phyloP scores from a whole-genome alignment of 176 grass and related monocot species.

The Triticum timopheevii region DNA sequence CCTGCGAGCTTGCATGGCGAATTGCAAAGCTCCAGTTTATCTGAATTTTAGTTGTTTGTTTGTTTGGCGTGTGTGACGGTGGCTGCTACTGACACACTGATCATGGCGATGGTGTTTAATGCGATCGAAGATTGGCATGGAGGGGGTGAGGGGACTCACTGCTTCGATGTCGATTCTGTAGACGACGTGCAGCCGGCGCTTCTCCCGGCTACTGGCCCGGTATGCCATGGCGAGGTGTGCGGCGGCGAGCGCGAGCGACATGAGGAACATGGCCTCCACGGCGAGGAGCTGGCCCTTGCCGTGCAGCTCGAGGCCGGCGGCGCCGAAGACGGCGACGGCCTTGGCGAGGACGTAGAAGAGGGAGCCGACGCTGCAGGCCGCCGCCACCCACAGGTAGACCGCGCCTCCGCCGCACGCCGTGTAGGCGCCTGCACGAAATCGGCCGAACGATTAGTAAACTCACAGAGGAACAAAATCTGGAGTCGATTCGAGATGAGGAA shows the following conservation, averaged over 20 bases:
- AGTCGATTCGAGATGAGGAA: neutral
- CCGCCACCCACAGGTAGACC: slow-evolving; percentile 63
- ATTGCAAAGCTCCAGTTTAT: neutral
- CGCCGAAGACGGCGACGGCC: slow-evolving; percentile 45
- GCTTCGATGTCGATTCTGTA: slow-evolving; percentile 94
- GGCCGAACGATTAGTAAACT: neutral
- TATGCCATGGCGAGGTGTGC: slow-evolving; percentile 84
- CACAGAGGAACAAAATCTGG: neutral
- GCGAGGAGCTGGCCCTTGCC: slow-evolving; percentile 45
- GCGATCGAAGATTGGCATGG: neutral
- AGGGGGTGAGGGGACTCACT: slow-evolving; percentile 31
- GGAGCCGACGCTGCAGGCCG: slow-evolving; percentile 60
- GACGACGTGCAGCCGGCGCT: slow-evolving; percentile 64
- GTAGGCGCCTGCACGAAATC: slow-evolving; percentile 53
- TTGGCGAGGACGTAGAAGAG: slow-evolving; percentile 76
- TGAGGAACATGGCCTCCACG: slow-evolving; percentile 78
- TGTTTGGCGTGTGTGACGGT: neutral
- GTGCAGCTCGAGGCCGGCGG: slow-evolving; percentile 15
- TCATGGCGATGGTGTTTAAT: neutral
- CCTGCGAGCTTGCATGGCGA: no score
- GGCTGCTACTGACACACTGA: neutral
- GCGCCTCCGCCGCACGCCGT: slow-evolving; percentile 54
- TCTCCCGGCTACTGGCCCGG: slow-evolving; percentile 72
- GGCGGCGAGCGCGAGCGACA: slow-evolving; percentile 63
- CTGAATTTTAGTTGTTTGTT: neutral